Percentiles rank a stretch among this genome's conserved stretches.
phyloP scores from a whole-genome alignment of 23 red algal genomes.

The Gracilaria domingensis region DNA sequence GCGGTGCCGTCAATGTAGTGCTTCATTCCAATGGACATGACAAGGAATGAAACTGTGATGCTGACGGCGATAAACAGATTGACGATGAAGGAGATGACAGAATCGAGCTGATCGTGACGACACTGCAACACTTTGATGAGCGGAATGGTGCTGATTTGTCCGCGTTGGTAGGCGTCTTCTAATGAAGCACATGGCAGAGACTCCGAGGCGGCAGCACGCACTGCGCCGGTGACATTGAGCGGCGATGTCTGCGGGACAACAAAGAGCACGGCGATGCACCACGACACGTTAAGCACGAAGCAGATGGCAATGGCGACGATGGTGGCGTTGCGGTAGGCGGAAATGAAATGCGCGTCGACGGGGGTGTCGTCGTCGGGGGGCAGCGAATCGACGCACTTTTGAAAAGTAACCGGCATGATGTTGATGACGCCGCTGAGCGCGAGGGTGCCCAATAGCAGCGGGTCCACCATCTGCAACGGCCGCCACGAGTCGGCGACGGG shows the following conservation, averaged over 20 bases:
- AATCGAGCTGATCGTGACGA: slow-evolving; percentile 17
- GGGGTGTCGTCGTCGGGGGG: not conserved
- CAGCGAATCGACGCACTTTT: slow-evolving; percentile 41
- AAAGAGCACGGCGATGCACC: slow-evolving; percentile 77
- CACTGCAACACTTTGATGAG: slow-evolving; percentile 67
- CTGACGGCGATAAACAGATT: slow-evolving; percentile 87
- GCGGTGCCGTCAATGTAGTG: slow-evolving; percentile 78
- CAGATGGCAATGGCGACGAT: slow-evolving; percentile 74
- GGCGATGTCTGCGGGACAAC: slow-evolving; percentile 79
- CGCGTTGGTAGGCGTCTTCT: slow-evolving; percentile 58
- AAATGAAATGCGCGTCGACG: slow-evolving; percentile 50
- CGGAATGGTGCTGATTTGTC: slow-evolving; percentile 90
- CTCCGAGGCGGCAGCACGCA: not conserved
- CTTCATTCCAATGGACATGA: slow-evolving; percentile 81
- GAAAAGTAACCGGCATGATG: slow-evolving; percentile 89
- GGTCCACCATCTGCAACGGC: slow-evolving; percentile 47
- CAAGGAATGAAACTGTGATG: slow-evolving; percentile 83
- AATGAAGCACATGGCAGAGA: slow-evolving; percentile 31
- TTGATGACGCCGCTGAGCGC: slow-evolving; percentile 89
- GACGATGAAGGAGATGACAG: slow-evolving; percentile 73
- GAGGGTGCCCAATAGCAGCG: slow-evolving; percentile 91
- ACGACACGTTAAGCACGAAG: slow-evolving; percentile 80
- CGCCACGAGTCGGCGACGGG: slow-evolving; percentile 29
- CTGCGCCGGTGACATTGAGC: not conserved
- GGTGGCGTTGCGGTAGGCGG: slow-evolving; percentile 73